phyloP scores from a whole-genome alignment of 1,284 basidiomycete species.

The Trichosporon ovoides region DNA sequence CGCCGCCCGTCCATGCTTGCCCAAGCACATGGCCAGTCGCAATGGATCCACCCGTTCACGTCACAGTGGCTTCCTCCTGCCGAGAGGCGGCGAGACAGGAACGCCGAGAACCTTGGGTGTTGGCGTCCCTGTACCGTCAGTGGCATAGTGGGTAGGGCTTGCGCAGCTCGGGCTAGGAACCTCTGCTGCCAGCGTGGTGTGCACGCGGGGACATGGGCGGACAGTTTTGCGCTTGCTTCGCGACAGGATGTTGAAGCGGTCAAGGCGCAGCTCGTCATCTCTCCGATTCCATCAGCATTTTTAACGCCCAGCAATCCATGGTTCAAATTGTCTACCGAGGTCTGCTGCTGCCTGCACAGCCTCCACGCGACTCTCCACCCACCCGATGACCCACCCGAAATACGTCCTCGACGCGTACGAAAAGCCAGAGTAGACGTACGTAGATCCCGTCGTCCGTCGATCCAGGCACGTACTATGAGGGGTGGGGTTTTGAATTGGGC shows the following conservation, averaged over 20 bases:
- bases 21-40: constrained; percentile 65
- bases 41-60: constrained; percentile 50
- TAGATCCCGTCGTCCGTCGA: constrained; percentile 52
- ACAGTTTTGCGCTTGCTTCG: constrained; percentile 59
- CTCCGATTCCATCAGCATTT: constrained; percentile 19
- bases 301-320: no score
- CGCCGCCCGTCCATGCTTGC: constrained; percentile 57
- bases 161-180: constrained; percentile 45
- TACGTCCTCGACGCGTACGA: constrained; percentile 65
- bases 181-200: constrained; percentile 53
- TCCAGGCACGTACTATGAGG: constrained; percentile 23
- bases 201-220: constrained; percentile 49
- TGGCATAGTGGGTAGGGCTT: neutral
- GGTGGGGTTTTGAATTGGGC: constrained; percentile 25
- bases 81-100: constrained; percentile 67
- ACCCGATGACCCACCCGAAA: constrained; percentile 60
- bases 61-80: constrained; percentile 48
- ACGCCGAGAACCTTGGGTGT: constrained; percentile 71
- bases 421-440: constrained; percentile 68
- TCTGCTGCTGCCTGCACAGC: constrained; percentile 63
- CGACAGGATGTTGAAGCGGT: no score
- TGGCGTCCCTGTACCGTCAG: constrained; percentile 57
- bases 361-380: constrained; percentile 60
- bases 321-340: no score
- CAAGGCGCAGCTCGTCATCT: no score